Percentiles rank a stretch among this genome's conserved stretches.
Evolutionary conservation across 225 moss, liverwort and hornwort genomes (phyloP).

Genomic region (Pseudisothecium myosuroides): DNA sequence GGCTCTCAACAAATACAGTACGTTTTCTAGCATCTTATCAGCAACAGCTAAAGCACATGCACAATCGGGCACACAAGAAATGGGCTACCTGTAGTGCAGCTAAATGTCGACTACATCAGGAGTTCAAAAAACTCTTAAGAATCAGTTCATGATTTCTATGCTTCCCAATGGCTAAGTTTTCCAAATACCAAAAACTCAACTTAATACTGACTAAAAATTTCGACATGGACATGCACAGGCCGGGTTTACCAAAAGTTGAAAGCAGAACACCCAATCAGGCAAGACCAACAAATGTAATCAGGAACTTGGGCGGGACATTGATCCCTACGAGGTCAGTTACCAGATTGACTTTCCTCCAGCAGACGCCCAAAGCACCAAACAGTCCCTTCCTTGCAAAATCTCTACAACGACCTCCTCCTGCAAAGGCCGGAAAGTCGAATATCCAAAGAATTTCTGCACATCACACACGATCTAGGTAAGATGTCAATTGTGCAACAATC

Average conservation of each 20-base stretch:
- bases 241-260: neutral
- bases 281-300: neutral
- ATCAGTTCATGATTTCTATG: neutral
- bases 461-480: neutral
- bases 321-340: neutral
- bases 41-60: neutral
- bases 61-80: neutral
- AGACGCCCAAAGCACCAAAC: conserved; percentile 64
- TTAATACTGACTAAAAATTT: neutral
- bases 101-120: neutral
- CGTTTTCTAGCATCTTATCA: neutral
- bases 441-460: conserved; percentile 52
- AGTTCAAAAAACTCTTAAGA: neutral
- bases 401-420: conserved; percentile 43
- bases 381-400: conserved; percentile 46
- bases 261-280: neutral
- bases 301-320: neutral
- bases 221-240: neutral
- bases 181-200: too few species aligned
- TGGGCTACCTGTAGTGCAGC: neutral
- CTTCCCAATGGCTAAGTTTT: neutral
- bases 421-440: conserved; percentile 37
- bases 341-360: conserved; percentile 66
- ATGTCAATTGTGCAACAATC: neutral
- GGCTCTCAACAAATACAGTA: neutral